Base-by-base conservation (phyloP, 192 early-diverging fungal species). In the Coemansia sp. region DNA sequence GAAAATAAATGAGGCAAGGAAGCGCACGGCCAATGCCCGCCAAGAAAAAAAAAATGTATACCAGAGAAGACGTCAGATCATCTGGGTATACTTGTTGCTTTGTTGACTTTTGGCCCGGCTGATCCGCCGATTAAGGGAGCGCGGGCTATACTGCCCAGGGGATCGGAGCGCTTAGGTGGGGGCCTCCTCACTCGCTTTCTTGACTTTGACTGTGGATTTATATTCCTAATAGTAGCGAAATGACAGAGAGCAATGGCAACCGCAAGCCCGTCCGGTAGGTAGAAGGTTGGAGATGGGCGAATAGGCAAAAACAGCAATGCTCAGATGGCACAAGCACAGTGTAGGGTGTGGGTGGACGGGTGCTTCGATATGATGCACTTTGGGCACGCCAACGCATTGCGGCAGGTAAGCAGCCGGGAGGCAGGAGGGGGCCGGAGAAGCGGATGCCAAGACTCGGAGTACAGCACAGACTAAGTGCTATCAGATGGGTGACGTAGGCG, bases 281-380 rank as follows among this genome's bases (percentile, higher is more conserved):
- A 14, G 18, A 4, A 19, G 18, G 39, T 18, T n/a, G 5, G 2
- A 18, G 23, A 22, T 20, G 21, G 14, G 19, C 14, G 20, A 34
- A 34, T 11, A 9, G 44, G 3, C 19, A 31, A 25, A 29, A 34
- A 33, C 9, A 14, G 37, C 7, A 38, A n/a, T n/a, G n/a, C n/a
- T n/a, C 22, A 38, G 19, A 38, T 38, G 32, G 31, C 27, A 44
- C 29, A 19, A 14, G 20, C 36, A 14, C 18, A 6, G 10, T 44
- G 40, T 72, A 72, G 69, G 9, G 53, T 90, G 49, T 90, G 88
- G 87, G 87, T 89, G 38, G 94, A 96, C 54, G 94, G 94, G 29
- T 96, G 94, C 72, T 96, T 93, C 61, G 94, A 96, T 75, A 82
- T 93, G 79, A 91, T 93, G 86, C 93, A 96, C 75, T 91, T 87